A percentile compares a stretch with the other conserved stretches of the same genome.
These are phyloP conservation scores for Cytospora piceicola DNA, from an alignment of 2,329 filamentous ascomycete species.

Conservation along the genomic window DNA sequence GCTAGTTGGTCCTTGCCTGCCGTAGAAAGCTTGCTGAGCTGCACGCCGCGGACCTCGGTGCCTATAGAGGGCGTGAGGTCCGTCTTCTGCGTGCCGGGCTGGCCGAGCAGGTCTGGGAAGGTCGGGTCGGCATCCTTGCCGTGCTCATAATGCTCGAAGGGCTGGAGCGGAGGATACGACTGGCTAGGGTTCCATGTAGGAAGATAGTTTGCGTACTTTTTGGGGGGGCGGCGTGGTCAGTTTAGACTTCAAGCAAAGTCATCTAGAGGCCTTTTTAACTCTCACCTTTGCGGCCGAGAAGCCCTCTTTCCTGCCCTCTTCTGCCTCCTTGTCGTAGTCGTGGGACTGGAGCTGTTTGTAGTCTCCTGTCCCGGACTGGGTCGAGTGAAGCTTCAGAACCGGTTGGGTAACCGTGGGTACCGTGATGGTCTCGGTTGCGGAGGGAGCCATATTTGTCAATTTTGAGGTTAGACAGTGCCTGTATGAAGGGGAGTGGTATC, in stretches of 20 bases:
- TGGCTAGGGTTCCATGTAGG: conserved; percentile 65
- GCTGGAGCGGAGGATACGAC: conserved; percentile 63
- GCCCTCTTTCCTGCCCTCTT: conserved; percentile 31
- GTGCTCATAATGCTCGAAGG: conserved; percentile 70
- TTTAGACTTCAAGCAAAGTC: neutral
- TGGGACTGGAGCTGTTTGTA: conserved; percentile 34
- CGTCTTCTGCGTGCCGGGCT: conserved; percentile 49
- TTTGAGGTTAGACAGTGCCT: neutral
- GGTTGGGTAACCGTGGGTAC: conserved; percentile 33
- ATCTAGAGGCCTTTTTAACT: neutral
- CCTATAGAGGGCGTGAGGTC: conserved; percentile 71
- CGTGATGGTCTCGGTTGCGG: conserved; percentile 40
- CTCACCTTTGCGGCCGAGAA: conserved; percentile 32
- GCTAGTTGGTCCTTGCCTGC: conserved; percentile 73
- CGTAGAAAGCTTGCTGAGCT: conserved; percentile 64
- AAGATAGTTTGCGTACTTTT: conserved; percentile 65
- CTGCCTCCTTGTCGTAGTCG: conserved; percentile 29
- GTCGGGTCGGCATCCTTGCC: conserved; percentile 68
- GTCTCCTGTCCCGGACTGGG: conserved; percentile 40
- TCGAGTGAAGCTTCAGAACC: conserved; percentile 44
- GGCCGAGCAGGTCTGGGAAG: conserved; percentile 65
- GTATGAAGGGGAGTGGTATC: neutral
- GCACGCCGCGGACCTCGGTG: conserved; percentile 68
- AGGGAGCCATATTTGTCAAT: conserved; percentile 52
- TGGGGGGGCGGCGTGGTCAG: neutral